A percentile compares a stretch with the other conserved stretches of the same genome.
Conservation (phyloP, 495 filamentous ascomycete species). For the Recurvomyces mirabilis region DNA sequence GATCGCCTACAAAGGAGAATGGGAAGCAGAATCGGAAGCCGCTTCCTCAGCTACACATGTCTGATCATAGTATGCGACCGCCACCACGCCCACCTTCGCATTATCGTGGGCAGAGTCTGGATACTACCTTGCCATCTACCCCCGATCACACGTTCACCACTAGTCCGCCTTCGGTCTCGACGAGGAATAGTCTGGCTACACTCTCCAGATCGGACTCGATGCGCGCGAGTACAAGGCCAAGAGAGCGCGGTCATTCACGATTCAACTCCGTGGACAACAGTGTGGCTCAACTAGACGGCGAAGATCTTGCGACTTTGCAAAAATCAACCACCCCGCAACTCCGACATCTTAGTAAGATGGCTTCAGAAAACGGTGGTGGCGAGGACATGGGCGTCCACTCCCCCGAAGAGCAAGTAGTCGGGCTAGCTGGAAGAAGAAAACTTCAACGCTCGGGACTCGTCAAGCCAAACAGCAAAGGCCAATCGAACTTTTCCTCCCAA, state of each 20-base stretch:
- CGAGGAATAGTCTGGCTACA: constrained; percentile 18
- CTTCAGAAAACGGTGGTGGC: constrained; percentile 51
- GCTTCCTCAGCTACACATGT: neutral
- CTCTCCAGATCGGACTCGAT: constrained; percentile 29
- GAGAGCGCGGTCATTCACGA: constrained; percentile 13
- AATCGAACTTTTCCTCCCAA: constrained; percentile 15
- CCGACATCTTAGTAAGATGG: constrained; percentile 76
- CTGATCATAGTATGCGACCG: constrained; percentile 3
- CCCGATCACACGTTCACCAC: constrained; percentile 7
- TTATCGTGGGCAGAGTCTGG: constrained; percentile 9
- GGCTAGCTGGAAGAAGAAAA: constrained; percentile 69
- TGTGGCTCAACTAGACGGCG: constrained; percentile 16
- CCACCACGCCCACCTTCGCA: constrained; percentile 13
- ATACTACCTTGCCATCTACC: constrained; percentile 1
- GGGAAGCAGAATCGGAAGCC: neutral
- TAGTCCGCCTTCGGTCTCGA: constrained; percentile 1
- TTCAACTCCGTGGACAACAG: constrained; percentile 13
- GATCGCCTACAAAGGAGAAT: constrained; percentile 8
- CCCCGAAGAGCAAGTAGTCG: constrained; percentile 69
- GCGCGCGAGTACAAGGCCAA: constrained; percentile 19
- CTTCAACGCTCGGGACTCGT: constrained; percentile 52
- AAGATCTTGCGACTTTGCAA: constrained; percentile 62
- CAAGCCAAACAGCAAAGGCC: constrained; percentile 4
- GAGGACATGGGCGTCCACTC: constrained; percentile 71
- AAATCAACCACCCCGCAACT: constrained; percentile 81